Conservation (phyloP, 805 yeast genomes). For the Candida stauntonica region DNA sequence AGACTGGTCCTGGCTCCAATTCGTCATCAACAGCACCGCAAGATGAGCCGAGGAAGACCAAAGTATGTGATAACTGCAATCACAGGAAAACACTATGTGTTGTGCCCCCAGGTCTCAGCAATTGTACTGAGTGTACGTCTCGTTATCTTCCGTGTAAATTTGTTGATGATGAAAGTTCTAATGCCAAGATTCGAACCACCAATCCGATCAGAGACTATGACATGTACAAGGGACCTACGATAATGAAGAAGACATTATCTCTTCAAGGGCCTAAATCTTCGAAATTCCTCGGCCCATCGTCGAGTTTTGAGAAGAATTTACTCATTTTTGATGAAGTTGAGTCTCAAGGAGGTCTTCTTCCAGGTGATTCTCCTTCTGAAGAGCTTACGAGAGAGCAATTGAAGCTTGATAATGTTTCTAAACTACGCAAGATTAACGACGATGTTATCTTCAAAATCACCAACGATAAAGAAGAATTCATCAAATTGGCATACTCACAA, state of each 20-base stretch:
- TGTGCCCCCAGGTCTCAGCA: slow-evolving; percentile 12
- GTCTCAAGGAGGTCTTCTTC: not conserved
- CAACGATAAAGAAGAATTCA: slow-evolving; percentile 26
- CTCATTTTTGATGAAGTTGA: slow-evolving; percentile 11
- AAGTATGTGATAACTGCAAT: slow-evolving; percentile 23
- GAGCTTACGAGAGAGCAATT: slow-evolving; percentile 18
- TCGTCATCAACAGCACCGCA: slow-evolving; percentile 4
- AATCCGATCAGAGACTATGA: slow-evolving; percentile 28
- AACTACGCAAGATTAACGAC: slow-evolving; percentile 24
- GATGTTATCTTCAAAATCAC: slow-evolving; percentile 23
- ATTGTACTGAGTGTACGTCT: slow-evolving; percentile 25
- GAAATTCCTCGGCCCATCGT: slow-evolving; percentile 25
- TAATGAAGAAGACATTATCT: slow-evolving; percentile 26
- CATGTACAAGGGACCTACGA: slow-evolving; percentile 26
- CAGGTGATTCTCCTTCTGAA: slow-evolving; percentile 11
- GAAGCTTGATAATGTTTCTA: slow-evolving; percentile 11
- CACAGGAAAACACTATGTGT: slow-evolving; percentile 25
- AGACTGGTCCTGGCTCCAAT: no score
- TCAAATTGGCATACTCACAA: slow-evolving; percentile 24
- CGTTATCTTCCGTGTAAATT: slow-evolving; percentile 26
- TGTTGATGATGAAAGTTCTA: slow-evolving; percentile 8
- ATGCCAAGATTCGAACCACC: slow-evolving; percentile 20
- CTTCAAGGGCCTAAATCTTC: slow-evolving; percentile 28
- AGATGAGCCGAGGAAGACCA: not conserved
- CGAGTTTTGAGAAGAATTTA: slow-evolving; percentile 24